Base-by-base conservation (phyloP, 768 basidiomycete genomes). In the Stropharia rugosoannulata region DNA sequence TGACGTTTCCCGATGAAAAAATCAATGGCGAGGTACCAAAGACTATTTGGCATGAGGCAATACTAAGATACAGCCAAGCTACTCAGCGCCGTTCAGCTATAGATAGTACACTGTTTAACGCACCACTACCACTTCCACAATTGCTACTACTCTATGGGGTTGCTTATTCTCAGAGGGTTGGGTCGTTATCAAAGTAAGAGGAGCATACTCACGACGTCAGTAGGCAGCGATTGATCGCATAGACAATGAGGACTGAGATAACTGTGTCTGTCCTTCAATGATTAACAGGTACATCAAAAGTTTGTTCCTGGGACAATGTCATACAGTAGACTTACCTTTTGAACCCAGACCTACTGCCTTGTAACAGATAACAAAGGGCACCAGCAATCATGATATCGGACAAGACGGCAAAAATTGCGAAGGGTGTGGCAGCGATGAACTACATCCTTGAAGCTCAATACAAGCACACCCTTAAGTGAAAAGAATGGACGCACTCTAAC, bases 191-290 rank as follows among this genome's bases (percentile, higher is more conserved):
- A 1, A 38, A 50, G 38, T 15, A 32, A 32, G 12, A 50, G 6
- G 18, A 4, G 11, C 37, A 1, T 3, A 67, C 77, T 51, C 57
- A 80, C 78, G 76, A 76, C 29, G 80, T 80, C 38, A 81, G 62
- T 11, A 81, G 56, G 52, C 78, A 80, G 5, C 79, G 78, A 56
- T 80, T 80, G 58, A 81, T 76, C 4, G 80, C 76, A 57, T 77
- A 81, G 22, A 81, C 62, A 4, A 80, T 81, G 22, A 81, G 64
- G 1, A 65, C 70, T 13, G 74, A 74, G 13, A 81, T 65, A 11
- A 80, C 55, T 1, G 64, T 68, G 47, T 78, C 75, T 2, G 79
- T 79, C 27, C 79, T 80, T 49, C 15, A 37, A 5, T 7, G 4
- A 9, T 50, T 19, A 49, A 25, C 35, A 25, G 45, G 16, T 12